phyloP scores from a whole-genome alignment of 2,329 filamentous ascomycete genomes.

The Thielaviopsis musarum region DNA sequence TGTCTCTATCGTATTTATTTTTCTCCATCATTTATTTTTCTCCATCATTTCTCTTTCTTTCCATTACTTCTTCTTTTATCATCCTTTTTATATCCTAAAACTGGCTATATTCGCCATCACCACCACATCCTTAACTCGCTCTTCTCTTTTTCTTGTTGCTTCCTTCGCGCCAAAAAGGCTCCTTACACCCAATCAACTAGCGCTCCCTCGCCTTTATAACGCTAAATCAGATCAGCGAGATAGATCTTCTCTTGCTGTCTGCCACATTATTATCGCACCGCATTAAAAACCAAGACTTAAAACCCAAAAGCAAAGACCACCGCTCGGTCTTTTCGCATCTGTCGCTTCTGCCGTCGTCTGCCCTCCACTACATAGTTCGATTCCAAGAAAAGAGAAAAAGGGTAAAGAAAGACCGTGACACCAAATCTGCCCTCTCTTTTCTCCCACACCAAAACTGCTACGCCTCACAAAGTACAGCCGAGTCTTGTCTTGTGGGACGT shows the following conservation, averaged over 20 bases:
- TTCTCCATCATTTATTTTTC: constrained; percentile 1
- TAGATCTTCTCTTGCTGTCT: background rate
- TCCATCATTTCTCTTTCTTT: background rate
- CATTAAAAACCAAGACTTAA: too few relatives aligned
- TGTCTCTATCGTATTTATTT: constrained; percentile 1
- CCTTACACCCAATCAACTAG: too few relatives aligned
- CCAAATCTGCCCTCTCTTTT: too few relatives aligned
- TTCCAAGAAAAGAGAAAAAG: too few relatives aligned
- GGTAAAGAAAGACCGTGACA: too few relatives aligned
- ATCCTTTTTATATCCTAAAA: background rate
- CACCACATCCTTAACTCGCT: background rate
- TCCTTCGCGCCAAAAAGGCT: too few relatives aligned
- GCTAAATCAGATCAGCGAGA: too few relatives aligned
- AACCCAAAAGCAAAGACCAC: background rate
- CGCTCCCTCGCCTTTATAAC: too few relatives aligned
- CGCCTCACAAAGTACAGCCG: too few relatives aligned
- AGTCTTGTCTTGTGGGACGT: too few relatives aligned
- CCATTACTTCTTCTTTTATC: background rate
- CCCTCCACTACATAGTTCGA: background rate
- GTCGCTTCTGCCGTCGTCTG: background rate
- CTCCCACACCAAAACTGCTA: too few relatives aligned
- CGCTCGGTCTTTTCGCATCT: background rate
- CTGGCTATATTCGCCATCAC: background rate
- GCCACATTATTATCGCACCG: background rate
- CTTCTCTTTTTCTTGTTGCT: background rate